Base-by-base conservation (phyloP, 2,329 filamentous ascomycete species). In the Endoconidiophora polonica region DNA sequence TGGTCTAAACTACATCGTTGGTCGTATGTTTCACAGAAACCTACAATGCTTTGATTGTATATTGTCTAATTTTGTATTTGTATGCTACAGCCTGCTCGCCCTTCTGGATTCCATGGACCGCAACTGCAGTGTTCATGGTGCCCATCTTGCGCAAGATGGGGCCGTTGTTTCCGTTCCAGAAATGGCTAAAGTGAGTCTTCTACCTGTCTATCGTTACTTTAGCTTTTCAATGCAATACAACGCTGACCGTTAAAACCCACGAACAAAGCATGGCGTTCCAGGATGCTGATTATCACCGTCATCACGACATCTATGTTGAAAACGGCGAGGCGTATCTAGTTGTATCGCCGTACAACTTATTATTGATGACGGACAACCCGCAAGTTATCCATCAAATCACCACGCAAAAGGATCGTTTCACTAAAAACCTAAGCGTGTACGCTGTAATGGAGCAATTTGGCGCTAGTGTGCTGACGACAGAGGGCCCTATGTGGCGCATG, bases 391-490 rank as follows among this genome's bases (percentile, higher is more conserved):
- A 70, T 51, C 78, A 84, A 59, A 73, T 90, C 48, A 76, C 77
- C 1, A 67, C 71, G 3, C 69, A 79, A 44, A 72, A 82, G 41
- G 81, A 83, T 44, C 74, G 79, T 54, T 88, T 88, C 58, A 80
- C 79, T 42, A 67, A 67, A 55, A 61, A 59, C 55, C 54, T 59
- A 5, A 60, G 62, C 24, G 58, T 57, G 18, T 68, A 67, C 56
- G 58, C 55, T 50, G 60, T 65, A 41, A 55, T 68, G 47, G 55
- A 58, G 12, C 58, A 61, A 49, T 88, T 81, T 59, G 83, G 84
- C 36, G 70, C 76, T 50, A 90, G 85, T 59, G 72, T 88, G 1
- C 64, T 88, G 20, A 77, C 76, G 0, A 77, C 79, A 2, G 83
- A 88, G 61, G 83, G 83, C 1, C 60, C 67, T 1, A 63, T 73